Conservation (phyloP, 208 protist species). For the Sergeia podlipaevii region DNA sequence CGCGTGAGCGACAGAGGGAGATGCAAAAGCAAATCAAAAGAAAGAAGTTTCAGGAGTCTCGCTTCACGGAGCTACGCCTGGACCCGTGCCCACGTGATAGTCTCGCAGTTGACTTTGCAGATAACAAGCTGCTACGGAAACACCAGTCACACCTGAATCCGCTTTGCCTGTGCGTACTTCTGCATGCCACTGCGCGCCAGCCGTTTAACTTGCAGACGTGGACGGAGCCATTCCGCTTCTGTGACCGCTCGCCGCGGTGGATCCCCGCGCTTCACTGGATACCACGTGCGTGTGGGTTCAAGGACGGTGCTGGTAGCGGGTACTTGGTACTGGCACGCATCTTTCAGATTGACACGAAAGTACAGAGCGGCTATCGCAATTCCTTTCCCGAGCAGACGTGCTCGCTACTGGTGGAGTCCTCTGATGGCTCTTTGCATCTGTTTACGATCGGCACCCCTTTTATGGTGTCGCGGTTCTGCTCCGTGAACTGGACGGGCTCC, state of each 20-base stretch:
- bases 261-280: slow-evolving; percentile 77
- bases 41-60: slow-evolving; percentile 77
- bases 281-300: slow-evolving; percentile 63
- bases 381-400: slow-evolving; percentile 75
- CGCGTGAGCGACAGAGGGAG: slow-evolving; percentile 49
- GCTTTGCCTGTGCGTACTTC: slow-evolving; percentile 60
- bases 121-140: slow-evolving; percentile 27
- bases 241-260: slow-evolving; percentile 69
- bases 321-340: slow-evolving; percentile 79
- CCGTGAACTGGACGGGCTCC: slow-evolving; percentile 65
- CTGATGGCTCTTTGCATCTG: slow-evolving; percentile 56
- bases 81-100: slow-evolving; percentile 44
- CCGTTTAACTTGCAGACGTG: slow-evolving; percentile 66
- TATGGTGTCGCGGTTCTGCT: slow-evolving; percentile 62
- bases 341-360: slow-evolving; percentile 65
- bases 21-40: slow-evolving; percentile 60
- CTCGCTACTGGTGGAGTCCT: slow-evolving; percentile 58
- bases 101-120: slow-evolving; percentile 73
- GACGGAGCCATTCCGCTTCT: slow-evolving; percentile 84
- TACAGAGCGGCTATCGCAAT: slow-evolving; percentile 39
- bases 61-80: slow-evolving; percentile 70
- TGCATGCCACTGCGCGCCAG: slow-evolving; percentile 56
- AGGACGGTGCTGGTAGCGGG: slow-evolving; percentile 38
- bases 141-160: slow-evolving; percentile 55
- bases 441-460: slow-evolving; percentile 85